Evolutionary conservation across 2,329 filamentous ascomycete genomes (phyloP).

Genomic region (Ciborinia camelliae): DNA sequence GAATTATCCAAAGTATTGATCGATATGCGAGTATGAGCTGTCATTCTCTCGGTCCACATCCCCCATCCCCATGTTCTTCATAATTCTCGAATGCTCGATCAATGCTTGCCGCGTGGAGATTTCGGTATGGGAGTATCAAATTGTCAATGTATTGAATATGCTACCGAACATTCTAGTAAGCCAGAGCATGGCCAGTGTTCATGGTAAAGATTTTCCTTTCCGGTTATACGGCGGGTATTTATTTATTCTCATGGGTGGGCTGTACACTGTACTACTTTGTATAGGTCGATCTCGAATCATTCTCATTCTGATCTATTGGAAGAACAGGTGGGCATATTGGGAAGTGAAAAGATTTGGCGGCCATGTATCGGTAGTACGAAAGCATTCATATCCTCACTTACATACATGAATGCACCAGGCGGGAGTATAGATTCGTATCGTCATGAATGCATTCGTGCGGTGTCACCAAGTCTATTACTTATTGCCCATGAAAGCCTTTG

Average conservation of each 20-base stretch:
- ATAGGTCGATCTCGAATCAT: neutral
- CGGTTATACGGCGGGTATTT: neutral
- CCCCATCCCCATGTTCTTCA: neutral
- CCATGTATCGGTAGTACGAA: neutral
- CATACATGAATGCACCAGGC: no score
- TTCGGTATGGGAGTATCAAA: neutral
- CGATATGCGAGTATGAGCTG: constrained; percentile 10
- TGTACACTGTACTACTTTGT: neutral
- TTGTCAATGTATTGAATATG: neutral
- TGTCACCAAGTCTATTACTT: neutral
- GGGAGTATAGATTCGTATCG: neutral
- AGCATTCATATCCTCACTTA: neutral
- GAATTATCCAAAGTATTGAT: neutral
- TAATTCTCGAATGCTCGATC: neutral
- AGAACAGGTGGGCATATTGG: neutral
- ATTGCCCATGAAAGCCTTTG: neutral
- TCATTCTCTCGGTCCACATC: neutral
- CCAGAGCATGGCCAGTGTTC: neutral
- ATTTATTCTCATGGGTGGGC: neutral
- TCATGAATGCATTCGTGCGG: neutral
- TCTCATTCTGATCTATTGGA: neutral
- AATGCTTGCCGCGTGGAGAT: neutral
- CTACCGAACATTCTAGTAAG: neutral
- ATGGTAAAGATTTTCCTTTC: no score
- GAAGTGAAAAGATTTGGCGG: neutral